phyloP scores from a whole-genome alignment of 163 green algal species.

The Trebouxia gelatinosa region DNA sequence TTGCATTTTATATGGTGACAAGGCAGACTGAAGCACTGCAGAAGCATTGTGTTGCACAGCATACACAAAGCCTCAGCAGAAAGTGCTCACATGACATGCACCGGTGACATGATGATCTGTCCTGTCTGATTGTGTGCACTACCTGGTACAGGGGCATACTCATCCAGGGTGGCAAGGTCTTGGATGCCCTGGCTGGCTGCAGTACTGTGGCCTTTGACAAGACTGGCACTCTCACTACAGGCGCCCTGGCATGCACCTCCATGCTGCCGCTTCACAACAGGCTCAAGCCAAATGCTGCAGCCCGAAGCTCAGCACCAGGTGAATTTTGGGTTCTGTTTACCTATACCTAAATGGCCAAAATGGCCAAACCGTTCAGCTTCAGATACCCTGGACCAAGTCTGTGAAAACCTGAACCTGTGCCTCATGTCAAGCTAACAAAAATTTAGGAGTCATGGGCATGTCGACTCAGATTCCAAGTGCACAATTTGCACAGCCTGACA shows the following conservation, averaged over 20 bases:
- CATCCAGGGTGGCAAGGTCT: constrained; percentile 77
- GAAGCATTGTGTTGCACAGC: not conserved
- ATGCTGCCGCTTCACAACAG: constrained; percentile 35
- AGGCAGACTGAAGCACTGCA: not conserved
- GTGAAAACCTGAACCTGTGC: not conserved
- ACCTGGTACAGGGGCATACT: constrained; percentile 74
- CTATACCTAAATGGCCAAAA: too few species aligned
- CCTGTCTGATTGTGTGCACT: not conserved
- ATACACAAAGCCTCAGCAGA: too few species aligned
- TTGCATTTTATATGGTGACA: too few species aligned
- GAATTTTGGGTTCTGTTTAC: not conserved
- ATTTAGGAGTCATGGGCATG: not conserved
- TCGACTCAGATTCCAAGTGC: too few species aligned
- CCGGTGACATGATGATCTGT: too few species aligned
- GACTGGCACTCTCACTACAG: constrained; percentile 95
- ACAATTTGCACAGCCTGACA: too few species aligned
- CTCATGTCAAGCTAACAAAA: too few species aligned
- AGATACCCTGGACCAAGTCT: too few species aligned
- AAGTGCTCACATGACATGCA: too few species aligned
- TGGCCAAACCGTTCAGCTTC: too few species aligned
- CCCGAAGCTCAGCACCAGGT: not conserved
- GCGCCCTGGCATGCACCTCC: constrained; percentile 69
- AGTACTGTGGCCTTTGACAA: constrained; percentile 92
- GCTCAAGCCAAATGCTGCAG: too few species aligned
- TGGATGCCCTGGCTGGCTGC: constrained; percentile 82